phyloP scores from a whole-genome alignment of 768 basidiomycete genomes.

The Asterophora lycoperdoides region DNA sequence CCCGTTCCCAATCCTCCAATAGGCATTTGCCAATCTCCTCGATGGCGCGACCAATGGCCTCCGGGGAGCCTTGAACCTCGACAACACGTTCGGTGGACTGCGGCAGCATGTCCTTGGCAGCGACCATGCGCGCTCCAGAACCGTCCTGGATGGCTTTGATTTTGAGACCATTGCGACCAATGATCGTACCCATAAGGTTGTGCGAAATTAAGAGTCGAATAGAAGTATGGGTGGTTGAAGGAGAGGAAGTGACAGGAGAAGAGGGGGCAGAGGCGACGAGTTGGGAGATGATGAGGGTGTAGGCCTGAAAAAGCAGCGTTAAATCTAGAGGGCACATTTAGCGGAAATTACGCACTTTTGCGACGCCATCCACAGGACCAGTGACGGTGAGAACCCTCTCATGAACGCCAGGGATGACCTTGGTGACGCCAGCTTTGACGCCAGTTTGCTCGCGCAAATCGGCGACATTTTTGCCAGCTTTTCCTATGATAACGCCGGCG shows the following conservation, averaged over 20 bases:
- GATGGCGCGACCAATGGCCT: conserved; percentile 89
- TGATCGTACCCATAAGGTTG: conserved; percentile 99
- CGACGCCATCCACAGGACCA: conserved; percentile 88
- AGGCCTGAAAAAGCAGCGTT: conserved; percentile 56
- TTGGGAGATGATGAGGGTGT: conserved; percentile 89
- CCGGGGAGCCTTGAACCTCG: conserved; percentile 92
- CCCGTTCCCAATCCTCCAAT: conserved; percentile 95
- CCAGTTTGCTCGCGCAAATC: conserved; percentile 93
- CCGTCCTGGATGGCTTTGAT: conserved; percentile 98
- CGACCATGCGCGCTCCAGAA: conserved; percentile 97
- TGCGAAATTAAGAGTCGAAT: conserved; percentile 98
- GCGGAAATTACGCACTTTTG: conserved; percentile 56
- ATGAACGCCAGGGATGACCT: conserved; percentile 95
- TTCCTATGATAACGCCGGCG: conserved; percentile 96
- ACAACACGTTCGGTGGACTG: conserved; percentile 99
- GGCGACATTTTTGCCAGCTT: conserved; percentile 95
- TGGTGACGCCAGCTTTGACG: conserved; percentile 98
- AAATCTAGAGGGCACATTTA: conserved; percentile 9
- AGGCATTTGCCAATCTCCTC: conserved; percentile 95
- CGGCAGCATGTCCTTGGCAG: conserved; percentile 97
- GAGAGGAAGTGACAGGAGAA: conserved; percentile 61
- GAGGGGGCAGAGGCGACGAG: conserved; percentile 80
- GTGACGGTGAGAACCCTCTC: conserved; percentile 95
- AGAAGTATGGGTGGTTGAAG: conserved; percentile 78
- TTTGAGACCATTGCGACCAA: conserved; percentile 93